phyloP scores from a whole-genome alignment of 176 grass and related monocot genomes.

The Puccinellia tenuiflora region DNA sequence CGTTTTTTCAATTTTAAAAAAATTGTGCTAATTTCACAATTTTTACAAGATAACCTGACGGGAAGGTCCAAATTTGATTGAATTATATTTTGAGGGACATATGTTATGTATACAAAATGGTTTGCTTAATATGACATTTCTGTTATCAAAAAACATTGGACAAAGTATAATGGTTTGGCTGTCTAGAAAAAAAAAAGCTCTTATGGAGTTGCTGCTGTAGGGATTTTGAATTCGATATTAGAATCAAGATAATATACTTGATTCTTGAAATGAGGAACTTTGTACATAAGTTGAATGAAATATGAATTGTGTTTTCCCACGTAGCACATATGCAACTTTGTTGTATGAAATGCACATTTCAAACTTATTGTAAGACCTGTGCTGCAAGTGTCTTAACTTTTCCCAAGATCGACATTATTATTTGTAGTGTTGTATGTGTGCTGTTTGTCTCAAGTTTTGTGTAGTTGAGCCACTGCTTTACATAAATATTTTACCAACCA shows the following conservation, averaged over 20 bases:
- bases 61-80: background rate
- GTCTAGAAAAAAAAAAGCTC: background rate
- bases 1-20: background rate
- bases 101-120: background rate
- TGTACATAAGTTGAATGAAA: background rate
- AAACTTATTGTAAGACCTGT: constrained; percentile 12
- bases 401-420: background rate
- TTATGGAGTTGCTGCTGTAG: background rate
- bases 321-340: background rate
- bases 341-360: constrained; percentile 3
- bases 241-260: background rate
- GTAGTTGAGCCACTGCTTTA: background rate
- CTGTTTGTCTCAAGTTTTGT: constrained; percentile 17
- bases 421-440: background rate
- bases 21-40: background rate
- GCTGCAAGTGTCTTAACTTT: background rate
- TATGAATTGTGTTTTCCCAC: background rate
- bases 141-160: background rate
- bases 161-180: background rate
- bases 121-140: background rate
- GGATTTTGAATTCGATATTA: background rate
- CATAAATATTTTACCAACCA: background rate
- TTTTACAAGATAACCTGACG: background rate
- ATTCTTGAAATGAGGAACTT: background rate
- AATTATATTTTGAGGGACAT: background rate